Evolutionary conservation across 352 stramenopile species (phyloP).

Genomic region (Pythium monospermum): DNA sequence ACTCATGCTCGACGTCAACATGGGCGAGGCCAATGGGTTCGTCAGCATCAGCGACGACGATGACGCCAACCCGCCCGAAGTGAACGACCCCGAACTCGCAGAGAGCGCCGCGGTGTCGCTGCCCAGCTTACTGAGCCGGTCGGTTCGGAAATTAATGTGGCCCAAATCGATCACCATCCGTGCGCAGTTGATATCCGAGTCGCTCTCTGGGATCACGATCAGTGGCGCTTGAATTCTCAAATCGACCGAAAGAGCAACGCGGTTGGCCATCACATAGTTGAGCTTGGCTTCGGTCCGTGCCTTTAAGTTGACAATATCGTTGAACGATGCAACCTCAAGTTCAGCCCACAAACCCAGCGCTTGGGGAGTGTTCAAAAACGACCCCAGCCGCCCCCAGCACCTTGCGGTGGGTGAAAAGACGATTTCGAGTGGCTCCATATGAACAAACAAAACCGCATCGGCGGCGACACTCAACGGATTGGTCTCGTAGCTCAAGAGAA

Average conservation of each 20-base stretch:
- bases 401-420: constrained; percentile 79
- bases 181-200: constrained; percentile 72
- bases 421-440: constrained; percentile 85
- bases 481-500: constrained; percentile 82
- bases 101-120: constrained; percentile 36
- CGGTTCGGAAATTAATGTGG: constrained; percentile 79
- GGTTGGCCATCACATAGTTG: constrained; percentile 87
- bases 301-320: constrained; percentile 89
- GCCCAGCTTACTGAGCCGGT: constrained; percentile 75
- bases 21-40: constrained; percentile 39
- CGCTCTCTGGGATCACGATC: constrained; percentile 78
- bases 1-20: constrained; percentile 48
- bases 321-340: constrained; percentile 85
- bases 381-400: constrained; percentile 72
- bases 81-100: constrained; percentile 21
- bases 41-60: constrained; percentile 36
- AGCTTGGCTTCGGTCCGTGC: constrained; percentile 83
- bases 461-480: constrained; percentile 56
- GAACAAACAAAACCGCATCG: constrained; percentile 72
- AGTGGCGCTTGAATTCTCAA: constrained; percentile 83
- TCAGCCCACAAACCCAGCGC: constrained; percentile 79
- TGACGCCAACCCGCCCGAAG: constrained; percentile 23
- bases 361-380: constrained; percentile 75
- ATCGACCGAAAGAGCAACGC: constrained; percentile 72
- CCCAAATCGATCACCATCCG: constrained; percentile 80